These are phyloP conservation scores for Trapa incisa DNA, from an alignment of 345 rosid genomes.

Conservation along the genomic window DNA sequence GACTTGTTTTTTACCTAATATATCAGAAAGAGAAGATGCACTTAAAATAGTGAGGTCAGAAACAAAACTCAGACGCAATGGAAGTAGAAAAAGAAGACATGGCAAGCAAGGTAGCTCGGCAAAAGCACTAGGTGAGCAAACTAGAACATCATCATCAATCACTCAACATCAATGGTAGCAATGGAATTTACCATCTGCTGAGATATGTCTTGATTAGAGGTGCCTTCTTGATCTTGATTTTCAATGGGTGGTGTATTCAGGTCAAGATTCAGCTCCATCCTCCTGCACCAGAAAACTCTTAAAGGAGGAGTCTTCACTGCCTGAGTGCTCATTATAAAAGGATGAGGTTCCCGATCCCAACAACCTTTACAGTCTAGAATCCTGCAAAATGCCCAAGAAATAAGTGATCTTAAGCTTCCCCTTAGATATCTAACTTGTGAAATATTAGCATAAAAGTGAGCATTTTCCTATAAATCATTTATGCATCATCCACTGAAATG, in stretches of 20 bases:
- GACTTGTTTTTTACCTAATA: conserved; percentile 71
- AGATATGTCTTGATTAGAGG: conserved; percentile 27
- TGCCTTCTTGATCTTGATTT: conserved; percentile 43
- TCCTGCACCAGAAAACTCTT: conserved; percentile 47
- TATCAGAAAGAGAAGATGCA: conserved; percentile 10
- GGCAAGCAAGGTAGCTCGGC: conserved; percentile 34
- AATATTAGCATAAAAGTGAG: not conserved
- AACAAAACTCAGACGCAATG: conserved; percentile 6
- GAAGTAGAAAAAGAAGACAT: conserved; percentile 1
- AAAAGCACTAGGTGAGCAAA: conserved; percentile 65
- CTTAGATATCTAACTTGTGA: not conserved
- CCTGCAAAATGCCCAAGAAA: not conserved
- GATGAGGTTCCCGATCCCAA: not conserved
- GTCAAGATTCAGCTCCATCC: conserved; percentile 30
- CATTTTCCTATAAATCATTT: not conserved
- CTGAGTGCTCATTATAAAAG: conserved; percentile 29
- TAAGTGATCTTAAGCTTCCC: not conserved
- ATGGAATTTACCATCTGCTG: conserved; percentile 1
- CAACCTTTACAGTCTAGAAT: not conserved
- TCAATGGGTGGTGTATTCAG: conserved; percentile 38
- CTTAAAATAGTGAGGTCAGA: not conserved
- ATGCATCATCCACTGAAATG: not conserved
- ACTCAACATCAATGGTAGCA: conserved; percentile 54
- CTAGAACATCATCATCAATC: conserved; percentile 61
- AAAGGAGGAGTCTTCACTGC: conserved; percentile 23